Conservation (phyloP, 768 basidiomycete genomes). For the Pleurotus cornucopiae region DNA sequence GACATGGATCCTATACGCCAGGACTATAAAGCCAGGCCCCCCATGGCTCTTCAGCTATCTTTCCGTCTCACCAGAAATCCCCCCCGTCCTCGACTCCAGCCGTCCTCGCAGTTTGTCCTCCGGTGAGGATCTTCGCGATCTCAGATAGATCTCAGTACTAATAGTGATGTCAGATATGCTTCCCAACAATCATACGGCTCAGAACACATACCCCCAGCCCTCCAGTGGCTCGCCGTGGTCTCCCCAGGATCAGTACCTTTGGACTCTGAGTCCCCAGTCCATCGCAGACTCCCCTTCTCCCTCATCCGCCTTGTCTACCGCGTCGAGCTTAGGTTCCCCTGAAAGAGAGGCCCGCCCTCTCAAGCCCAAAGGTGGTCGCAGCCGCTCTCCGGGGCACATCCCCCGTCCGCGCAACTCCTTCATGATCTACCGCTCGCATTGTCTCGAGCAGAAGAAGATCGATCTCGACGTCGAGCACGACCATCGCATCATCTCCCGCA, state of each 20-base stretch:
- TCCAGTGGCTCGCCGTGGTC: too few species aligned
- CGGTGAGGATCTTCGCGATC: background rate
- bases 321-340: too few species aligned
- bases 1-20: background rate
- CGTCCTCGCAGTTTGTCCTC: background rate
- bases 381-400: slow-evolving; percentile 3
- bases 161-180: background rate
- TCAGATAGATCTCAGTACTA: background rate
- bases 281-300: background rate
- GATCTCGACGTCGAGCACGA: background rate
- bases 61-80: background rate
- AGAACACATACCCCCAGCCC: too few species aligned
- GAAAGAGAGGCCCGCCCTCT: background rate
- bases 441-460: background rate
- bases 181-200: too few species aligned
- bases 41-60: background rate
- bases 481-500: slow-evolving; percentile 7
- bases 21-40: background rate
- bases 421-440: slow-evolving; percentile 7
- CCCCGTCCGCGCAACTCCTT: slow-evolving; percentile 9
- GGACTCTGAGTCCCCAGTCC: background rate
- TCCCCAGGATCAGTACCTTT: background rate
- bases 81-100: background rate
- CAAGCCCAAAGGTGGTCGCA: slow-evolving; percentile 4
- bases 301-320: background rate